Evolutionary conservation across 2,329 filamentous ascomycete genomes (phyloP), one percentile per base, ranked within the genome.

Genomic region (Penicillium sp.): DNA sequence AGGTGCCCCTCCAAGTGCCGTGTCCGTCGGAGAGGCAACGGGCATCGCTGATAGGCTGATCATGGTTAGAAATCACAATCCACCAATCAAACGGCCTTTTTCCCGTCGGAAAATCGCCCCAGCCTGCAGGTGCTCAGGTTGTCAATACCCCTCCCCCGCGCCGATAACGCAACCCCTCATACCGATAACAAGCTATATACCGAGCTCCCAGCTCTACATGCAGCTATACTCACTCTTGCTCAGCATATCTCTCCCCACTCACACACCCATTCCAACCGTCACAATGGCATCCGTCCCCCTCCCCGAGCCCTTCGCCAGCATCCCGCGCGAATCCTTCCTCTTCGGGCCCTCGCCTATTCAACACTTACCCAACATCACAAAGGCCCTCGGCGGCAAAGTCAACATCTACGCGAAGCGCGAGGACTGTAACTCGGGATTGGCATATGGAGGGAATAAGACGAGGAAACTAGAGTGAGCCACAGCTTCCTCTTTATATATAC

Each of bases 341-440:
- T 57, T 61, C 29, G 59, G 59, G 6, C 59, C 59, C 23, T 56
- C 53, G 1, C 59, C 59, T 5, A 61, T 61, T 48, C 59, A 61
- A 19, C 21, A 46, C 17, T 21, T 61, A n/a, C 59, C 59, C 5
- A 61, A 61, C 44, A 61, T 61, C 35, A 61, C 59, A 13, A 48
- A 38, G 29, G 59, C 59, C 5, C 59, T 61, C 11, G 59, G 59
- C 8, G 59, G 59, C 2, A 56, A 61, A 47, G 59, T 61, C 31
- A 11, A 26, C 15, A 57, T 61, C 44, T 61, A 58, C 26, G 60
- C 60, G 5, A 61, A 61, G 30, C 47, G 60, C 41, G 60, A 61
- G 49, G 60, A 61, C 49, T 47, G 50, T 15, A 61, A 58, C 60
- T 58, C 54, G 7, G 60, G 54, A 3, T 44, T 61, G 4, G 60